These are phyloP conservation scores for Fusarium foetens DNA, from an alignment of 2,329 filamentous ascomycete genomes.

Conservation along the genomic window DNA sequence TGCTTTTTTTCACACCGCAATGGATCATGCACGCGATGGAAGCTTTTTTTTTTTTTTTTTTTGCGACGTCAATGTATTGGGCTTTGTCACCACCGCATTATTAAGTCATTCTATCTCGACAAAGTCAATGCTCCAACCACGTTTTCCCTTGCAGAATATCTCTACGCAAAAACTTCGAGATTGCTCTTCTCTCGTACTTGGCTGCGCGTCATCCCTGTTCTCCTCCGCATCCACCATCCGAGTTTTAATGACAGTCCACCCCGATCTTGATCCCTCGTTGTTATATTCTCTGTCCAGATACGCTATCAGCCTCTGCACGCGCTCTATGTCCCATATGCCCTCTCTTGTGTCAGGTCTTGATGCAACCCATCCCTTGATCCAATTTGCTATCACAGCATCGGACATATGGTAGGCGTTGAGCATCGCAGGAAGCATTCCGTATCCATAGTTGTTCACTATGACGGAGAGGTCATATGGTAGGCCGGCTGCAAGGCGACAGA, in stretches of 20 bases:
- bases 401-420: conserved; percentile 32
- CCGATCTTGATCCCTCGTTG: background rate
- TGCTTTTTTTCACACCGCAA: background rate
- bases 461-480: conserved; percentile 11
- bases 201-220: background rate
- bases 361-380: conserved; percentile 28
- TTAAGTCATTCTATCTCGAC: conserved; percentile 24
- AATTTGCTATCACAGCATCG: background rate
- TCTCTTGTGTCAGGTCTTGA: conserved; percentile 14
- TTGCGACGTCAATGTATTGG: background rate
- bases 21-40: background rate
- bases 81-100: background rate
- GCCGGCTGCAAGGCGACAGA: conserved; percentile 25
- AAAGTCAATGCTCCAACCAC: conserved; percentile 37
- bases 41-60: background rate
- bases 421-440: conserved; percentile 31
- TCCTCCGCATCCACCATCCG: conserved; percentile 29
- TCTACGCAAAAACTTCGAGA: conserved; percentile 25
- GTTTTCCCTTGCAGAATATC: conserved; percentile 24
- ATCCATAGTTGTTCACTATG: conserved; percentile 29
- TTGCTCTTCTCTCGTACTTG: background rate
- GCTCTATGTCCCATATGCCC: conserved; percentile 33
- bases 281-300: conserved; percentile 31
- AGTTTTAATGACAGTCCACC: conserved; percentile 25
- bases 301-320: conserved; percentile 17